Base-by-base conservation (phyloP, 2,329 filamentous ascomycete genomes). In the Catunica adiposa region DNA sequence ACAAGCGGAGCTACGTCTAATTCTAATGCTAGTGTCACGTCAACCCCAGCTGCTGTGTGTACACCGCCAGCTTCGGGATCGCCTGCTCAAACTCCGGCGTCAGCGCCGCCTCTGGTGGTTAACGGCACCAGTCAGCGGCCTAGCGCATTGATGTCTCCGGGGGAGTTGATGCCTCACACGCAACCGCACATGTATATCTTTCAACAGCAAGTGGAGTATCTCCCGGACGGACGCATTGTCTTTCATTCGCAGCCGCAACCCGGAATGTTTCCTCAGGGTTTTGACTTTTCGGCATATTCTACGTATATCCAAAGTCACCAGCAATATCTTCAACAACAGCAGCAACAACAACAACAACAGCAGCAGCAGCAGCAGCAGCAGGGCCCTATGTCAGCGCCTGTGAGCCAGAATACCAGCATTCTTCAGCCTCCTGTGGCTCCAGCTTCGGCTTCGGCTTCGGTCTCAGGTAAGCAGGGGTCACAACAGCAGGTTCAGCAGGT, bases 51-150 rank as follows among this genome's bases (percentile, higher is more conserved):
- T 46, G 53, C 29, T n/a, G 34, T 48, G 25, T 52, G 40, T 8
- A 52, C 53, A n/a, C 40, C 47, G 4, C 25, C 52, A 11, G 22
- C 46, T 4, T 31, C 31, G 15, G 40, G 53, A 25, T 54, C 55
- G 3, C 51, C 55, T 15, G 40, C 38, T 9, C 26, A 50, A 11
- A 20, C 42, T 17, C 37, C 56, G 1, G 34, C 47, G 20, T 58
- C 53, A n/a, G 53, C 47, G 15, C 53, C 54, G 38, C 57, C 57
- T 40, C 29, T 53, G 22, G 55, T 58, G 23, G 56, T 58, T 23
- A 55, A 54, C 23, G 56, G 56, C 8, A 58, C 56, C 38, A 51
- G 46, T 44, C 40, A 44, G 20, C 40, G 40, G 40, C 50, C 50
- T 48, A 11, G 4, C 37, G 15, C 15, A n/a, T 22, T n/a, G 11